Evolutionary conservation across 1,284 basidiomycete species (phyloP), one percentile per base, ranked within the genome.

Genomic region (Hemileia vastatrix): DNA sequence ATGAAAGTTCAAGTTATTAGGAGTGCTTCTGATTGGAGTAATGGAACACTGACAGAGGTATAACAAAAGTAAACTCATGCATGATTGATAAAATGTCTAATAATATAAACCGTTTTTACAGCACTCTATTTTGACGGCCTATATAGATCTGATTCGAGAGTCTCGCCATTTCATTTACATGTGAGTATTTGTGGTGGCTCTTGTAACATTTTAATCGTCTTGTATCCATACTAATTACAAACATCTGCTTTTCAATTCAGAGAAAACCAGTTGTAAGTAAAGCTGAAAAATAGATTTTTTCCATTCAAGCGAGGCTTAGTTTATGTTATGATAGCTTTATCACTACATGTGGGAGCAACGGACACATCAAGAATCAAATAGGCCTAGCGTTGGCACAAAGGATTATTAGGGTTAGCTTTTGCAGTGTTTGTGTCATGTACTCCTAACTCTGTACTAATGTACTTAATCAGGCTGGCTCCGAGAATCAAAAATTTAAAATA

Each of bases 231-330:
- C n/a, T n/a, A n/a, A n/a, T n/a, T n/a, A 15, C 61, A 43, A 47
- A 21, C 27, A 31, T 36, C 24, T 31, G 24, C 8, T 36, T 57
- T 19, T 18, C 5, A 13, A n/a, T 8, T 27, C 51, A 53, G 68
- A 86, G 89, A 94, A 78, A 94, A 95, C 71, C 90, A 94, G 75
- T 94, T 91, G 87, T 90, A 69, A 77, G 87, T 80, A 5, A 5
- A 15, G 15, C 19, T 15, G 57, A 23, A 32, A 6, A 4, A 8
- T 44, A 2, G 9, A 18, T 27, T 13, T 31, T 44, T 8, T 32
- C 15, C 11, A n/a, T n/a, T 13, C 32, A 44, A 64, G 68, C 70
- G 59, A 69, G 57, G 8, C 27, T 51, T 6, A 13, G 6, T 2
- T 45, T 70, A 68, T 70, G 69, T 70, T 43, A 65, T 21, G 49